Base-by-base conservation (phyloP, 306 rosid species). In the Delonix regia region DNA sequence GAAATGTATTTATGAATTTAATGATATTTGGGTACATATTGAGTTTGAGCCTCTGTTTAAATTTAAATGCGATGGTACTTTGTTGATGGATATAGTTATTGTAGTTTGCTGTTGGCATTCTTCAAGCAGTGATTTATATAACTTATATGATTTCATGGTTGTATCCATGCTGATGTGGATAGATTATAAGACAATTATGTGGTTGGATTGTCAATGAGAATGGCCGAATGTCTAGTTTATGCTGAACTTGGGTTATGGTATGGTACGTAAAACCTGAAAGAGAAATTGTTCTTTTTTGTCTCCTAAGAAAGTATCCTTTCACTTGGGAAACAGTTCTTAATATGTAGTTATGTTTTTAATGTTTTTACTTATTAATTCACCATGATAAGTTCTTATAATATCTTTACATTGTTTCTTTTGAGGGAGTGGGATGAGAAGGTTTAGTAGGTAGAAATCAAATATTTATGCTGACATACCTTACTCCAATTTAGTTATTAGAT, bases 181-280 rank as follows among this genome's bases (percentile, higher is more conserved):
- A 34, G 48, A 19, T n/a, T 36, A 64, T n/a, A 4, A 36, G 70
- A 36, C 73, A 39, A 12, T 39, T 61, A n/a, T 56, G 18, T 47
- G 48, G 25, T 27, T 73, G 28, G 18, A 56, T 83, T 36, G 69
- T 65, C 73, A 38, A 59, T 59, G 62, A 65, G 62, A 78, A 36
- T 78, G 57, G 64, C 38, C 72, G n/a, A 51, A 15, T 48, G 57
- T 56, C 1, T 68, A 28, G 28, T 15, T 76, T 76, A 69, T 39
- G 78, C 52, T 57, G 69, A 56, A 39, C 59, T 62, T 3, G 78
- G 75, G n/a, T 79, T 69, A 27, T 51, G 19, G 6, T 14, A 48
- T 71, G 65, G 56, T n/a, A n/a, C n/a, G n/a, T n/a, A n/a, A 34
- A 65, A 4, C 33, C 33, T 30, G 22, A 71, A 24, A 55, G 16